phyloP scores from a whole-genome alignment of 2,329 filamentous ascomycete genomes.

The Fusarium scirpi region DNA sequence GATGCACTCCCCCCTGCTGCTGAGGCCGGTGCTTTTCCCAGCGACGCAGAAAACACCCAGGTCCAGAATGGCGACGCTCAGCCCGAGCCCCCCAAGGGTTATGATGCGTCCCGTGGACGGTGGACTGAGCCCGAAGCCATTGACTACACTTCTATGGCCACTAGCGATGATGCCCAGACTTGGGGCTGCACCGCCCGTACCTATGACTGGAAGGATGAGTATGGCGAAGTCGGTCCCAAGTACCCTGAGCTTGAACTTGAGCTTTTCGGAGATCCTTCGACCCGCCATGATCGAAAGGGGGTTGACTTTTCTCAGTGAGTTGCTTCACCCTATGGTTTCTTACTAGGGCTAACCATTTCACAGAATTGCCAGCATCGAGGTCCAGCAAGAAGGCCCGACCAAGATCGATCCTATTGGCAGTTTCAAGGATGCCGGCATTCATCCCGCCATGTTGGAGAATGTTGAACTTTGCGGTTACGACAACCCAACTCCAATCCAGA shows the following conservation, averaged over 20 bases:
- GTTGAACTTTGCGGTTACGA: conserved; percentile 78
- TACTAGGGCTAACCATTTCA: conserved; percentile 39
- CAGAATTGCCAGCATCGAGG: conserved; percentile 67
- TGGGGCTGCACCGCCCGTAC: conserved; percentile 70
- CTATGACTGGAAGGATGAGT: conserved; percentile 89
- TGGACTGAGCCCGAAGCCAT: conserved; percentile 62
- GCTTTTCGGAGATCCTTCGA: conserved; percentile 74
- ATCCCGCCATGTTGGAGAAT: conserved; percentile 85
- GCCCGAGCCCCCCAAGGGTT: conserved; percentile 11
- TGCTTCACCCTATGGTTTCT: conserved; percentile 20
- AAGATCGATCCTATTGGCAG: conserved; percentile 63
- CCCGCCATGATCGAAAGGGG: conserved; percentile 64
- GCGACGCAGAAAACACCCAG: neutral
- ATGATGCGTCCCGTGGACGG: conserved; percentile 55
- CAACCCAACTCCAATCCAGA: conserved; percentile 86
- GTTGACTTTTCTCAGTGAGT: conserved; percentile 72
- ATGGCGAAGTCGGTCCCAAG: conserved; percentile 83
- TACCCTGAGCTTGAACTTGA: conserved; percentile 77
- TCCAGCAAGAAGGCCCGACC: conserved; percentile 67
- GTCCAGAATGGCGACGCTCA: neutral
- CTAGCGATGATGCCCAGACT: conserved; percentile 36
- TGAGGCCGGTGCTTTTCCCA: neutral
- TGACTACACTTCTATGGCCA: conserved; percentile 58
- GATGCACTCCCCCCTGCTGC: conserved; percentile 12
- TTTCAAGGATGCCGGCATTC: conserved; percentile 84